A percentile compares a stretch with the other conserved stretches of the same genome.
phyloP scores from a whole-genome alignment of 768 basidiomycete species.

The Candolleomyces aberdarensis region DNA sequence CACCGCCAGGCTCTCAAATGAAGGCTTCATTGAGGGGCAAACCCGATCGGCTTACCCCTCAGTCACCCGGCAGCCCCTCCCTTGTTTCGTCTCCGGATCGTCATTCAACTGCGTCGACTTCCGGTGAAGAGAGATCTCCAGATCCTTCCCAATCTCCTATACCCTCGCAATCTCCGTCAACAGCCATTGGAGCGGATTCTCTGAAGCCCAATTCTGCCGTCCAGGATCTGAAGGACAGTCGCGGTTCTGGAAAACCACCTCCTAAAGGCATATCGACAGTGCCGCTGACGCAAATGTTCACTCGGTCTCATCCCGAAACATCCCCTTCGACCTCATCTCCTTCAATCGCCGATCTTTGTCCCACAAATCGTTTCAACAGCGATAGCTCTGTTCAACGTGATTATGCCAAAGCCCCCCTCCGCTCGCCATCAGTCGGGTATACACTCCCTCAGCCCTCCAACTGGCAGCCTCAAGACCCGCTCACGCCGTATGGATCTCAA shows the following conservation, averaged over 20 bases:
- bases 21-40: not conserved
- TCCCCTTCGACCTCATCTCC: not conserved
- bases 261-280: not conserved
- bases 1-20: not conserved
- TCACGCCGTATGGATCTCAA: not conserved
- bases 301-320: not conserved
- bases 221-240: not conserved
- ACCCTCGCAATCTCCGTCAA: conserved; percentile 10
- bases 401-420: not conserved
- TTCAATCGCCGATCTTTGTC: conserved; percentile 1
- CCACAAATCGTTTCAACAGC: not conserved
- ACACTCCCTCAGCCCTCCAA: not conserved
- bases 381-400: no score
- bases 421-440: not conserved
- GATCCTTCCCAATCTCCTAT: not conserved
- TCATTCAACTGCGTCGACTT: conserved; percentile 6
- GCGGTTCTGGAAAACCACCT: not conserved
- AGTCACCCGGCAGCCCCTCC: not conserved
- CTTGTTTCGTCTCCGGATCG: conserved; percentile 4
- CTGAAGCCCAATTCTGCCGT: not conserved
- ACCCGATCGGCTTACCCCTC: conserved; percentile 3
- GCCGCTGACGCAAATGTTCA: conserved; percentile 1
- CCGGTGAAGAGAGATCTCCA: conserved; percentile 6
- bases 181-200: not conserved
- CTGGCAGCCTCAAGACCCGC: not conserved